Percentiles rank a stretch among this genome's conserved stretches.
Conservation (phyloP, 2,329 filamentous ascomycete species). For the Mycosphaerelloides madeirae region DNA sequence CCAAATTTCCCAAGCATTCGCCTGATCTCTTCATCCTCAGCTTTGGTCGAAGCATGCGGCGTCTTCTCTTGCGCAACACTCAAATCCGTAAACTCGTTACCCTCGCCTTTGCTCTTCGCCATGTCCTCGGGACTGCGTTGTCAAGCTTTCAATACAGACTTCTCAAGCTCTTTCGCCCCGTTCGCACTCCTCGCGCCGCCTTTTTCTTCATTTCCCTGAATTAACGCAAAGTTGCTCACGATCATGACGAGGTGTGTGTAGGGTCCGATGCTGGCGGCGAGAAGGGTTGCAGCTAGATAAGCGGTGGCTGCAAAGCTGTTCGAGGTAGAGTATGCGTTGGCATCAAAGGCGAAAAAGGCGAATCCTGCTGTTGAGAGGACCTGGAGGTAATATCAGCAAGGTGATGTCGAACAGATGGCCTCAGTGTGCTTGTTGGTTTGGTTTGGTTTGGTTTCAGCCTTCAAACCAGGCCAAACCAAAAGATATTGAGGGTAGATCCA, state of each 20-base stretch:
- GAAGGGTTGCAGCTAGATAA: constrained; percentile 20
- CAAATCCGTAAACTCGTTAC: constrained; percentile 20
- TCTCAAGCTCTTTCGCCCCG: constrained; percentile 15
- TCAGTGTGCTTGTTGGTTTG: no score
- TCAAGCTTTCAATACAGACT: constrained; percentile 11
- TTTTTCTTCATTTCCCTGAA: constrained; percentile 24
- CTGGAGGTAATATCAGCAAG: constrained; percentile 3
- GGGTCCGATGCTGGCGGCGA: constrained; percentile 23
- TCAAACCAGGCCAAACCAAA: no score
- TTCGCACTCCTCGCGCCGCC: constrained; percentile 22
- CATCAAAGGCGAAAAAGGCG: constrained; percentile 23
- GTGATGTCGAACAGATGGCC: no score
- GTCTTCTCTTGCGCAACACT: constrained; percentile 28
- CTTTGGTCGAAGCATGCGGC: constrained; percentile 33
- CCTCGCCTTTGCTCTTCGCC: constrained; percentile 18
- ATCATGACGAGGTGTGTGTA: constrained; percentile 23
- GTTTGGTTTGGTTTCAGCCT: no score
- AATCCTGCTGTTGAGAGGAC: constrained; percentile 20
- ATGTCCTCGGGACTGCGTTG: constrained; percentile 23
- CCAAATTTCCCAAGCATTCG: constrained; percentile 31
- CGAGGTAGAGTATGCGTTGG: constrained; percentile 11
- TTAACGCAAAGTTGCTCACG: constrained; percentile 27
- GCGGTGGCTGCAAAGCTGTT: constrained; percentile 18
- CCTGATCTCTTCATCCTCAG: constrained; percentile 37
- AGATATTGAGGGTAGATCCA: no score